Evolutionary conservation across 768 basidiomycete species (phyloP).

Genomic region (Lactarius hatsudake): DNA sequence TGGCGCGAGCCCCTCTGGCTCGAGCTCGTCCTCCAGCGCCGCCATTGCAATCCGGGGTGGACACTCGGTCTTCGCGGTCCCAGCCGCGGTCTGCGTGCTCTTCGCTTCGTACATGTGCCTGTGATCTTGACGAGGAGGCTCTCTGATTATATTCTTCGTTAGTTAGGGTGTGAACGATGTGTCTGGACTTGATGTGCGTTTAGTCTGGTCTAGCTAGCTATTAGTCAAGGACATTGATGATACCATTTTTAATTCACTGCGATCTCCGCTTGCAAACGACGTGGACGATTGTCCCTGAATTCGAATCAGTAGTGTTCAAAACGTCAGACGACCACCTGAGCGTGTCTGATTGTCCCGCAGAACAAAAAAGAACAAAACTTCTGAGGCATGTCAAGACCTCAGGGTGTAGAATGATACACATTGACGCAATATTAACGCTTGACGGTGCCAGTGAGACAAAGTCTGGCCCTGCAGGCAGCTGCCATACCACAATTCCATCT

Average conservation of each 20-base stretch:
- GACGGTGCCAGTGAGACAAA: neutral
- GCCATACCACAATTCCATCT: neutral
- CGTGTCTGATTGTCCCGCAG: too few species aligned
- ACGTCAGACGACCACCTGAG: neutral
- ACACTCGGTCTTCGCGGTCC: slow-evolving; percentile 5
- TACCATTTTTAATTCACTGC: neutral
- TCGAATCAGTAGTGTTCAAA: neutral
- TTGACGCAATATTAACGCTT: too few species aligned
- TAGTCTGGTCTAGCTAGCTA: neutral
- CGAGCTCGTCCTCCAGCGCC: neutral
- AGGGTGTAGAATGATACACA: neutral
- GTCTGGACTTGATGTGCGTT: neutral
- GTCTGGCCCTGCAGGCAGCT: neutral
- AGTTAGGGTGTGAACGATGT: neutral
- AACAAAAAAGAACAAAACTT: neutral
- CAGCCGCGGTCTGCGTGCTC: neutral
- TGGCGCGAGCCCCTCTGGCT: neutral
- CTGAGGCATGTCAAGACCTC: neutral
- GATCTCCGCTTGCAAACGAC: neutral
- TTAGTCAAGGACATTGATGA: neutral
- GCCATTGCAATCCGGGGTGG: neutral
- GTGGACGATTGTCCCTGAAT: neutral
- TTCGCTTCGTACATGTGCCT: slow-evolving; percentile 15
- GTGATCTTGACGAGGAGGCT: neutral
- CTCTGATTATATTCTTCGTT: neutral